Base-by-base conservation (phyloP, 2,329 filamentous ascomycete genomes). In the Diaporthe citriasiana region DNA sequence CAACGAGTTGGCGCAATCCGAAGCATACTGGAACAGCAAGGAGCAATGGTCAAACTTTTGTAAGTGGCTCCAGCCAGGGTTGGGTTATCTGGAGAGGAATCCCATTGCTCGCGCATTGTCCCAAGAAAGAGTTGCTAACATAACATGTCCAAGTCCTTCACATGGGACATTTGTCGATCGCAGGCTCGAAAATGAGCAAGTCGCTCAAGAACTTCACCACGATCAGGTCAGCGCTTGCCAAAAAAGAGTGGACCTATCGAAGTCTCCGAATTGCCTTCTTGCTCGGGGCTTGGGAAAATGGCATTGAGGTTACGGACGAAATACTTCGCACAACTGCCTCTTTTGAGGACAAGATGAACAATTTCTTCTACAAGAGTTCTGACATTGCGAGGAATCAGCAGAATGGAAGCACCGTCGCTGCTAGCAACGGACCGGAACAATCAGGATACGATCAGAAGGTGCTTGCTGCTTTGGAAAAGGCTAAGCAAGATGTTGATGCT, bases 141-240 rank as follows among this genome's bases (percentile, higher is more conserved):
- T 22, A 30, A 25, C 25, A 19, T 30, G 4, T 27, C 25, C 25
- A 63, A 63, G 57, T 94, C 82, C 79, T 94, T 22, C 96, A 98
- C 81, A 98, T 97, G 93, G 96, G 96, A 0, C 96, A 98, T 81
- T 84, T 98, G 63, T 93, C 92, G 8, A 98, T 98, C 73, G 91
- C 93, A 35, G 95, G 96, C 0, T 94, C 92, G 30, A 98, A 98
- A 83, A 98, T 98, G 96, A 96, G 93, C 73, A 98, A 98, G 83
- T 95, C 92, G 22, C 84, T 98, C 73, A 98, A 98, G 86, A 98
- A 98, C 82, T 98, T 98, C 83, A 95, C 95, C 53, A 98, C 96
- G 0, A 97, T 98, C 76, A 90, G 94, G 40, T 94, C 97, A 81
- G 95, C 95, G 0, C 85, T 98, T 10, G 84, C 84, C 15, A 88